Percentiles rank a stretch among this genome's conserved stretches.
phyloP scores from a whole-genome alignment of 352 stramenopile species.

The Phytopythium sindhum region DNA sequence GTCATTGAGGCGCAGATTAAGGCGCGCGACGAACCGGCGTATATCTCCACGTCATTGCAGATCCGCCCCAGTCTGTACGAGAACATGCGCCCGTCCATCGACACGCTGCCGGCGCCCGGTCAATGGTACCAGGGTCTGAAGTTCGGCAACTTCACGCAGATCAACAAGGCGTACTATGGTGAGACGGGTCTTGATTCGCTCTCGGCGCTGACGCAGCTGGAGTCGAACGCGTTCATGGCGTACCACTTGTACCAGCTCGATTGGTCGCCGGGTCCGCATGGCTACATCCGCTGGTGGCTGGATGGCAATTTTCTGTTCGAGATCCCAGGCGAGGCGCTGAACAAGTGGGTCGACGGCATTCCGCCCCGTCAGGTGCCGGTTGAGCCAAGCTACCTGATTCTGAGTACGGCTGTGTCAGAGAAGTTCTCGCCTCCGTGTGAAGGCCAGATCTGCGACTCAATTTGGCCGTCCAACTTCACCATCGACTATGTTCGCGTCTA shows the following conservation, averaged over 20 bases:
- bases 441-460: conserved; percentile 91
- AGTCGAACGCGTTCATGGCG: conserved; percentile 87
- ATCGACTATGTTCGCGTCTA: conserved; percentile 96
- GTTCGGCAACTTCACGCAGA: conserved; percentile 81
- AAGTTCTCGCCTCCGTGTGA: conserved; percentile 92
- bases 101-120: conserved; percentile 47
- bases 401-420: conserved; percentile 96
- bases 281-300: conserved; percentile 93
- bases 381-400: conserved; percentile 96
- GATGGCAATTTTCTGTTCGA: conserved; percentile 94
- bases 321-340: conserved; percentile 87
- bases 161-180: conserved; percentile 96
- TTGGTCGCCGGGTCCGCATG: conserved; percentile 90
- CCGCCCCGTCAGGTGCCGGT: conserved; percentile 88
- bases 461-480: conserved; percentile 90
- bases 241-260: conserved; percentile 95
- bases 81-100: conserved; percentile 58
- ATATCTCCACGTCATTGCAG: conserved; percentile 93
- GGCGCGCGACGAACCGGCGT: conserved; percentile 83
- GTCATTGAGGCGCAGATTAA: conserved; percentile 91
- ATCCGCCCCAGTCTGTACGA: conserved; percentile 75
- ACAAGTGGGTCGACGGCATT: conserved; percentile 57
- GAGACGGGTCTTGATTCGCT: conserved; percentile 93
- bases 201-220: conserved; percentile 91
- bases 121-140: conserved; percentile 91